Evolutionary conservation across 148 eudicot species (phyloP).

Genomic region (Fallopia convolvulus): DNA sequence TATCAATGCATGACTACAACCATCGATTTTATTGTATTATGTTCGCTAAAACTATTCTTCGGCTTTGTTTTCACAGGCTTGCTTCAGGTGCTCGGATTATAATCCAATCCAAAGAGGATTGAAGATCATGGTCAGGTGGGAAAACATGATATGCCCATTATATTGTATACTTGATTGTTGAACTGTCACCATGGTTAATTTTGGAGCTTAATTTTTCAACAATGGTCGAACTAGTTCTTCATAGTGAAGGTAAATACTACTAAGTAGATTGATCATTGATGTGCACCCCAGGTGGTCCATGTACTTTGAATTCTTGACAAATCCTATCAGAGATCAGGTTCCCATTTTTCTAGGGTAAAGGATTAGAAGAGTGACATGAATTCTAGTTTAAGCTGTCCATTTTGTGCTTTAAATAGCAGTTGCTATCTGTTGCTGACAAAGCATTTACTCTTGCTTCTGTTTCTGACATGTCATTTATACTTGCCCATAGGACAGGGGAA

Average conservation of each 20-base stretch:
- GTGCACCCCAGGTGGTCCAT: neutral
- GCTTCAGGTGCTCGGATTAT: slow-evolving; percentile 95
- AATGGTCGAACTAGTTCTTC: neutral
- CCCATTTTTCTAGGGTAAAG: neutral
- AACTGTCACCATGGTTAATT: neutral
- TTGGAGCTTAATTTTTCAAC: neutral
- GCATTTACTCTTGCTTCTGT: slow-evolving; percentile 4
- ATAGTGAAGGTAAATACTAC: neutral
- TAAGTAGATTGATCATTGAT: neutral
- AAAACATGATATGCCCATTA: neutral
- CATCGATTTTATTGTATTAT: slow-evolving; percentile 3
- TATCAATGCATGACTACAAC: neutral
- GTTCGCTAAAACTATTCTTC: slow-evolving; percentile 22
- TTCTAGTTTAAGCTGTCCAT: slow-evolving; percentile 1
- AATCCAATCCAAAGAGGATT: slow-evolving; percentile 53
- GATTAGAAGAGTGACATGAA: neutral
- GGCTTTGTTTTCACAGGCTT: slow-evolving; percentile 59
- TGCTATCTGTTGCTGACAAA: slow-evolving; percentile 8
- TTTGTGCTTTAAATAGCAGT: neutral
- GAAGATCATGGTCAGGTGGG: neutral
- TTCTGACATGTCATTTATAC: slow-evolving; percentile 1
- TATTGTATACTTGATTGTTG: neutral
- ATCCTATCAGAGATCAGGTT: neutral
- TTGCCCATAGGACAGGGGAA: neutral
- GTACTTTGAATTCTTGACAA: neutral